These are phyloP conservation scores for Lathyrus sativus DNA, from an alignment of 306 rosid species.

Conservation along the genomic window DNA sequence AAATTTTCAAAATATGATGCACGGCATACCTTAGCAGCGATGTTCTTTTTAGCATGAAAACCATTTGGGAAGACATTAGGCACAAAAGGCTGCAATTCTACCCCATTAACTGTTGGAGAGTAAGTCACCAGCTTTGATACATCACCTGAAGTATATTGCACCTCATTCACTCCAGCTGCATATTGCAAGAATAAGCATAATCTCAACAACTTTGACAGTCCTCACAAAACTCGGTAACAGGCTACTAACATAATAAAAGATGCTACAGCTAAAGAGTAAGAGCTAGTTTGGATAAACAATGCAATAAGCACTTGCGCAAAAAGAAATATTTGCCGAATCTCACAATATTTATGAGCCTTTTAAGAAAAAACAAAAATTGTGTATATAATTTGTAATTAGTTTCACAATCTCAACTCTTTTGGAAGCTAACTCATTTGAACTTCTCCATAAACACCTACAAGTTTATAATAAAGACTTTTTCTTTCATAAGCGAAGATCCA, in stretches of 20 bases:
- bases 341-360: neutral
- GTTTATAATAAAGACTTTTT: constrained; percentile 4
- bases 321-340: constrained; percentile 2
- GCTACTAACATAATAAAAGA: constrained; percentile 27
- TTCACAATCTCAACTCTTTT: neutral
- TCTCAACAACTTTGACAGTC: constrained; percentile 33
- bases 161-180: constrained; percentile 65
- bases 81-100: constrained; percentile 52
- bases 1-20: constrained; percentile 18
- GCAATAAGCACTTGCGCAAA: neutral
- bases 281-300: neutral
- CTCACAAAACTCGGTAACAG: constrained; percentile 15
- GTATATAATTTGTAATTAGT: constrained; percentile 4
- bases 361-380: neutral
- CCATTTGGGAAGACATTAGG: constrained; percentile 50
- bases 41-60: constrained; percentile 45
- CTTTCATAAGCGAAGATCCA: neutral
- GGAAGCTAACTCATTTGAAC: neutral
- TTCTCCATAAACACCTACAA: constrained; percentile 8
- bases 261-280: constrained; percentile 8
- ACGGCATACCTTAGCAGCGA: constrained; percentile 53
- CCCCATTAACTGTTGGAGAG: constrained; percentile 58
- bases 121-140: constrained; percentile 64
- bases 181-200: constrained; percentile 23
- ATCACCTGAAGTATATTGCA: constrained; percentile 84